phyloP scores from a whole-genome alignment of 2,329 filamentous ascomycete species.

The Balansia obtecta region DNA sequence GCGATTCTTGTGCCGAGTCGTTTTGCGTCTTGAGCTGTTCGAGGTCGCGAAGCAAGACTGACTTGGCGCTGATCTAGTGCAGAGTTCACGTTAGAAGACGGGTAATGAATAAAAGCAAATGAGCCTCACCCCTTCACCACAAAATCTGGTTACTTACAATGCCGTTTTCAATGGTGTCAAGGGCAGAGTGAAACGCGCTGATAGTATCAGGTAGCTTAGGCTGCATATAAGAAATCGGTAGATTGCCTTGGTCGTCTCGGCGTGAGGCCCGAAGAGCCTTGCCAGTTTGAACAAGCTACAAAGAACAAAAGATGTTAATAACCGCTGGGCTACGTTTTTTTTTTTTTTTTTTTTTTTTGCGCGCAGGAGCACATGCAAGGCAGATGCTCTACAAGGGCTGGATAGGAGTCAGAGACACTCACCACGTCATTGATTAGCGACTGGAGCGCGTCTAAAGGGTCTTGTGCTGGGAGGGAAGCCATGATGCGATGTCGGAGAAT shows the following conservation, averaged over 20 bases:
- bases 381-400: not conserved
- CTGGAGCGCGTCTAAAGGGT: constrained; percentile 36
- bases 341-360: no score
- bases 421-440: constrained; percentile 43
- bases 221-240: constrained; percentile 21
- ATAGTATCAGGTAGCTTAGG: constrained; percentile 35
- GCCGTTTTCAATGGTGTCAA: constrained; percentile 44
- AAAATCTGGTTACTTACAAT: constrained; percentile 35
- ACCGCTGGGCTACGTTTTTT: not conserved
- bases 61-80: constrained; percentile 34
- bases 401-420: constrained; percentile 14
- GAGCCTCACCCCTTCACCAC: not conserved
- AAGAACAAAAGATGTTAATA: not conserved
- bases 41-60: constrained; percentile 42
- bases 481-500: constrained; percentile 8
- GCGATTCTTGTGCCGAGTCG: constrained; percentile 9
- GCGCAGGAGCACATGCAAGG: not conserved
- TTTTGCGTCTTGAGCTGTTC: constrained; percentile 23
- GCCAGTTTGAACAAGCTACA: constrained; percentile 45
- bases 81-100: not conserved
- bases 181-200: constrained; percentile 35
- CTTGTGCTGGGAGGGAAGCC: constrained; percentile 17
- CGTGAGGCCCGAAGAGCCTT: constrained; percentile 40
- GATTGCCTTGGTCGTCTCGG: constrained; percentile 30
- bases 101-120: not conserved